phyloP scores from a whole-genome alignment of 148 eudicot species.

The Vaccinium macrocarpon region DNA sequence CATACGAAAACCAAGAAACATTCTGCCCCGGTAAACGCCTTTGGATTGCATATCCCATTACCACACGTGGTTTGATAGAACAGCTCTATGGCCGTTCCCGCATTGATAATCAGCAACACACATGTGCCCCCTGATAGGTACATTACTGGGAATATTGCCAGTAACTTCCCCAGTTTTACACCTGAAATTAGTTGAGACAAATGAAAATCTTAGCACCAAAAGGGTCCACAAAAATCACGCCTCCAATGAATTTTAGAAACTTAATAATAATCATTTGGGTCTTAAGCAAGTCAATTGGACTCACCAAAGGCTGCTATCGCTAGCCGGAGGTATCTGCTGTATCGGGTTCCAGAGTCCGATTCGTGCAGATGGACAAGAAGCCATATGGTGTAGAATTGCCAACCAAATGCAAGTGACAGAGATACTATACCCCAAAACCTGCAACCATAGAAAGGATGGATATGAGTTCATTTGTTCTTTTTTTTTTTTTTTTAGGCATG shows the following conservation, averaged over 20 bases:
- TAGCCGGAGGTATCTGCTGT: slow-evolving; percentile 44
- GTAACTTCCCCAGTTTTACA: slow-evolving; percentile 48
- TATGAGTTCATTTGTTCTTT: neutral
- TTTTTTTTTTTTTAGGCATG: neutral
- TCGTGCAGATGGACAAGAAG: slow-evolving; percentile 46
- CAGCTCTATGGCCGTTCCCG: slow-evolving; percentile 41
- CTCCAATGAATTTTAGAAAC: neutral
- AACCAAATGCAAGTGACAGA: slow-evolving; percentile 29
- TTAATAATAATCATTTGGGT: no score
- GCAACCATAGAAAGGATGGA: neutral
- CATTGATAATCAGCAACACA: slow-evolving; percentile 39
- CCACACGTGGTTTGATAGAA: slow-evolving; percentile 38
- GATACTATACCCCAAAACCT: slow-evolving; percentile 39
- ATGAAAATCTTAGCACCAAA: neutral
- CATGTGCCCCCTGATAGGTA: slow-evolving; percentile 74
- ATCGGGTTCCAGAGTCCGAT: slow-evolving; percentile 29
- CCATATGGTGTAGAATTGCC: slow-evolving; percentile 49
- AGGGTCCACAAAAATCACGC: neutral
- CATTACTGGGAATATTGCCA: slow-evolving; percentile 53
- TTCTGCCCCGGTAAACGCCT: slow-evolving; percentile 29
- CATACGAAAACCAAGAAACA: slow-evolving; percentile 55
- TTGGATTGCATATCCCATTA: slow-evolving; percentile 19
- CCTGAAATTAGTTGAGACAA: slow-evolving; percentile 30
- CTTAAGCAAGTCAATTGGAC: slow-evolving; percentile 8
- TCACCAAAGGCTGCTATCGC: slow-evolving; percentile 60